phyloP scores from a whole-genome alignment of 176 grass and related monocot species.

The Carex myosuroides region DNA sequence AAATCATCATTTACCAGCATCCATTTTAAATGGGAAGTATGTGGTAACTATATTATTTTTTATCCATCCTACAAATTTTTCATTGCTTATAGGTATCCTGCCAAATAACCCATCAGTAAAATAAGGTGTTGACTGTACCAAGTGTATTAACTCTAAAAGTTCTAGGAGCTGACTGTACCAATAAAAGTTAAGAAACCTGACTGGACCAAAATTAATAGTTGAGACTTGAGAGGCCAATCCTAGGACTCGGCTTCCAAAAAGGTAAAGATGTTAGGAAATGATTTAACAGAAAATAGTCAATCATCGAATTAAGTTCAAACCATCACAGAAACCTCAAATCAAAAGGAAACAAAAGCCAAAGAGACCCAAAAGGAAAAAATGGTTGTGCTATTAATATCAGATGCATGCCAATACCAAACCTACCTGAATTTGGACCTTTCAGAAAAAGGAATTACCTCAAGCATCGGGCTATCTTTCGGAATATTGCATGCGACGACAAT shows the following conservation, averaged over 20 bases:
- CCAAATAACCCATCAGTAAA: background rate
- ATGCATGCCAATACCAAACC: background rate
- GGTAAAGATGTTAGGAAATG: background rate
- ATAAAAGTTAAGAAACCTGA: background rate
- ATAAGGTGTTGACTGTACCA: background rate
- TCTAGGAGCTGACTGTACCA: background rate
- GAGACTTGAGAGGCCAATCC: background rate
- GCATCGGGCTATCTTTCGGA: constrained; percentile 78
- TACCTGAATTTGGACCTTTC: background rate
- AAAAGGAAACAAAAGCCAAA: background rate
- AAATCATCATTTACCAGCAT: background rate
- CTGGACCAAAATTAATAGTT: background rate
- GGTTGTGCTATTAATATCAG: background rate
- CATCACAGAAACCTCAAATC: background rate
- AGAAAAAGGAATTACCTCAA: constrained; percentile 45
- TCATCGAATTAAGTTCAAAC: background rate
- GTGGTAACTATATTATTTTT: background rate
- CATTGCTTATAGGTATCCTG: background rate
- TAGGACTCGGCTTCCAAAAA: background rate
- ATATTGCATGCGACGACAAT: constrained; percentile 78
- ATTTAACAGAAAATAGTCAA: background rate
- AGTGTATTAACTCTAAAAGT: background rate
- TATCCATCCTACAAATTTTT: background rate
- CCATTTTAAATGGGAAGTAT: background rate
- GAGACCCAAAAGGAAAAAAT: background rate